These are phyloP conservation scores for Borovskyia barvae DNA, from an alignment of 208 protist genomes.

Conservation along the genomic window DNA sequence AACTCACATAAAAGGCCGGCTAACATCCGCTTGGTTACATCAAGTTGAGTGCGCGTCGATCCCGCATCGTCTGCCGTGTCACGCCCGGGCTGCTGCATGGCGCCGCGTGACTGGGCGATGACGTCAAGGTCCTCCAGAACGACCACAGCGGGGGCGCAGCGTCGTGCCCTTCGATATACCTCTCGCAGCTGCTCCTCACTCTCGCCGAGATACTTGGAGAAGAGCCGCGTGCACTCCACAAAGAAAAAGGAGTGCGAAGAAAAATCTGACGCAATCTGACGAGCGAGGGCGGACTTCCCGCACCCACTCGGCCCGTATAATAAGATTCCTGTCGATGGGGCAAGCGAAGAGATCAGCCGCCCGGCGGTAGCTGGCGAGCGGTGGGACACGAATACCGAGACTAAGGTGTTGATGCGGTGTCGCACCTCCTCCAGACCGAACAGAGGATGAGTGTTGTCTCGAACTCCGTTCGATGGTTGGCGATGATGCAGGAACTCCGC, in stretches of 20 bases:
- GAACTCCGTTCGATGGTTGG: neutral
- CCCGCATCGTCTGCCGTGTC: constrained; percentile 10
- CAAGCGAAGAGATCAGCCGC: constrained; percentile 30
- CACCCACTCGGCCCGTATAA: constrained; percentile 82
- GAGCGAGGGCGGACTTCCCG: constrained; percentile 71
- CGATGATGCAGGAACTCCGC: constrained; percentile 20
- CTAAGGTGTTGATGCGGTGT: constrained; percentile 35
- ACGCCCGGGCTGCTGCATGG: constrained; percentile 25
- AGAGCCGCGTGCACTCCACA: constrained; percentile 74
- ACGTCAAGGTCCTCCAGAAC: constrained; percentile 86
- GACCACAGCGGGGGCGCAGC: constrained; percentile 68
- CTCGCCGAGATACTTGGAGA: constrained; percentile 89
- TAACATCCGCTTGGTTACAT: constrained; percentile 87
- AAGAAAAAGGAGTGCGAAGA: constrained; percentile 53
- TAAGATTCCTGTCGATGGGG: constrained; percentile 70
- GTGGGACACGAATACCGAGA: constrained; percentile 33
- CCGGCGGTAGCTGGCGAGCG: constrained; percentile 7
- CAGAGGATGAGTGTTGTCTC: constrained; percentile 9
- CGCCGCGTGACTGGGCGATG: constrained; percentile 64
- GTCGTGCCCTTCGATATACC: constrained; percentile 67
- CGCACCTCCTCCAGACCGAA: constrained; percentile 48
- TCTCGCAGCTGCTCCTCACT: constrained; percentile 82
- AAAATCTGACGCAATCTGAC: constrained; percentile 31
- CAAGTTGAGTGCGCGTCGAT: constrained; percentile 23
- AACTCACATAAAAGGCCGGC: constrained; percentile 97